Conservation (phyloP, 306 rosid species). For the Cucurbita maxima region DNA sequence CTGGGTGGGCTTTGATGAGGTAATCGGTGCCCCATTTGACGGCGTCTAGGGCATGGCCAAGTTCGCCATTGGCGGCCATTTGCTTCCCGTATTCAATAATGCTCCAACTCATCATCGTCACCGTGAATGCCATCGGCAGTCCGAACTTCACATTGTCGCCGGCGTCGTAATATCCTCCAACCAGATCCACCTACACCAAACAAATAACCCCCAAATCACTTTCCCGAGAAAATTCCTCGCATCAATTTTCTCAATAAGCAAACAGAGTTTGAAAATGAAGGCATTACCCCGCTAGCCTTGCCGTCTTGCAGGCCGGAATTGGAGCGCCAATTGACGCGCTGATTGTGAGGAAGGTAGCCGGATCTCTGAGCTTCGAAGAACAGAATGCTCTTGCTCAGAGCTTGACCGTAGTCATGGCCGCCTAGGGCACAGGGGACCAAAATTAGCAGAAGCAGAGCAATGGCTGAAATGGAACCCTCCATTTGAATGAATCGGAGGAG, state of each 20-base stretch:
- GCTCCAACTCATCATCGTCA: slow-evolving; percentile 97
- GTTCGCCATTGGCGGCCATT: slow-evolving; percentile 65
- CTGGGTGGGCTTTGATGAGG: slow-evolving; percentile 87
- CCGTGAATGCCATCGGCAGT: slow-evolving; percentile 89
- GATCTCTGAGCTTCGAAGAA: slow-evolving; percentile 99
- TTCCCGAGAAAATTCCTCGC: background rate
- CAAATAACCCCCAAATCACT: background rate
- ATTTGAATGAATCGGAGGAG: background rate
- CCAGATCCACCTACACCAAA: slow-evolving; percentile 64
- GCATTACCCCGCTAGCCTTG: slow-evolving; percentile 71
- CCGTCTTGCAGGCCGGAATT: slow-evolving; percentile 87
- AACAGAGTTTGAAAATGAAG: background rate
- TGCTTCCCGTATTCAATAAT: slow-evolving; percentile 79
- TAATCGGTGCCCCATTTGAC: slow-evolving; percentile 96
- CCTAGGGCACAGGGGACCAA: slow-evolving; percentile 23
- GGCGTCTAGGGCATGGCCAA: slow-evolving; percentile 77
- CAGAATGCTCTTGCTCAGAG: slow-evolving; percentile 80
- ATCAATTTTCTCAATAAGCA: background rate
- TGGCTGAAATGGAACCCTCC: slow-evolving; percentile 16
- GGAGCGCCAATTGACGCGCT: slow-evolving; percentile 76
- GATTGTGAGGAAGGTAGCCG: slow-evolving; percentile 67
- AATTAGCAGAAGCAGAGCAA: slow-evolving; percentile 24
- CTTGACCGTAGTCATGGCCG: slow-evolving; percentile 86
- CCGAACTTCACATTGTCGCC: slow-evolving; percentile 99
- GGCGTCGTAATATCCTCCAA: slow-evolving; percentile 93